Evolutionary conservation across 352 stramenopile species (phyloP).

Genomic region (Plasmopara viticola): DNA sequence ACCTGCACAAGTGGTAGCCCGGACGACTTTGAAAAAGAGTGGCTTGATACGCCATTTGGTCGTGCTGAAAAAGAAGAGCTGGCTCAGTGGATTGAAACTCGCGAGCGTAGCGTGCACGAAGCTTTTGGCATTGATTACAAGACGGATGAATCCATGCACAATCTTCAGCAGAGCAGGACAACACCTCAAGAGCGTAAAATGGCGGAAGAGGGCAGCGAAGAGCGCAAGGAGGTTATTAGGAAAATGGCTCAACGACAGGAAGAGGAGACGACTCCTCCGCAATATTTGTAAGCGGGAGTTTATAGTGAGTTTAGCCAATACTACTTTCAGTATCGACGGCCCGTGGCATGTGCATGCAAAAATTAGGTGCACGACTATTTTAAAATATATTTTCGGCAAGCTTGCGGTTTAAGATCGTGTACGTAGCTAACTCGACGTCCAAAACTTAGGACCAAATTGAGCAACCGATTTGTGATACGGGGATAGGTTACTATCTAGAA

Average conservation of each 20-base stretch:
- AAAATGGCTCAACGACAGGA: constrained; percentile 52
- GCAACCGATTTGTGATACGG: too few relatives aligned
- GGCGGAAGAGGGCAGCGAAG: constrained; percentile 14
- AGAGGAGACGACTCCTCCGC: constrained; percentile 57
- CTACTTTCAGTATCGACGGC: too few relatives aligned
- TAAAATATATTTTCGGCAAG: too few relatives aligned
- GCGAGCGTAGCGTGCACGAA: constrained; percentile 23
- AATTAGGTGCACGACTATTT: too few relatives aligned
- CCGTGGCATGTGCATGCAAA: too few relatives aligned
- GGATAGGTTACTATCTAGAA: too few relatives aligned
- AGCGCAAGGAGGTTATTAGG: constrained; percentile 50
- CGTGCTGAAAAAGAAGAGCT: constrained; percentile 36
- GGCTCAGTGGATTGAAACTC: constrained; percentile 20
- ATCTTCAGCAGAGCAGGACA: background rate
- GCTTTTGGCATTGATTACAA: constrained; percentile 36
- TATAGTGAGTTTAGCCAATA: too few relatives aligned
- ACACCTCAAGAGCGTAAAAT: constrained; percentile 16
- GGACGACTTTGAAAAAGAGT: constrained; percentile 62
- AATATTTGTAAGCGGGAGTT: constrained; percentile 14
- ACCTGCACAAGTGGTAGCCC: constrained; percentile 26
- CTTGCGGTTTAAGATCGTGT: too few relatives aligned
- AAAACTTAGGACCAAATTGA: too few relatives aligned
- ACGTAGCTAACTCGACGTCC: too few relatives aligned
- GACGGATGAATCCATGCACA: too few relatives aligned
- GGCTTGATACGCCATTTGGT: constrained; percentile 58